phyloP scores from a whole-genome alignment of 345 rosid genomes.

The Melaleuca quinquenervia region DNA sequence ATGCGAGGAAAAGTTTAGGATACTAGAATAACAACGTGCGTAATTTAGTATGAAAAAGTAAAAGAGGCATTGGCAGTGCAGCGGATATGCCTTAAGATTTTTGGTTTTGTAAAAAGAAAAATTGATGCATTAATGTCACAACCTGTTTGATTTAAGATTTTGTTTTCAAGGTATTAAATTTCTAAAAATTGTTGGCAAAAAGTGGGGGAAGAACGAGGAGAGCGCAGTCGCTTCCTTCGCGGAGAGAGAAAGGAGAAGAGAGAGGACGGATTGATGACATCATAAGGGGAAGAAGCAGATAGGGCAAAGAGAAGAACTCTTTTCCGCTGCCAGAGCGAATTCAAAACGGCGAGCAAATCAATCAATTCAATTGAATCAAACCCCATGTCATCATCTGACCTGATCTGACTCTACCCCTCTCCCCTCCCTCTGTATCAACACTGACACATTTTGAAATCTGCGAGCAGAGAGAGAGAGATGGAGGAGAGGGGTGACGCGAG shows the following conservation, averaged over 20 bases:
- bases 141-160: background rate
- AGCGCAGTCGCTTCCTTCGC: background rate
- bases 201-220: background rate
- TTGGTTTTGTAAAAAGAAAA: background rate
- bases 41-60: background rate
- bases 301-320: background rate
- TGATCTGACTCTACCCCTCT: background rate
- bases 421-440: background rate
- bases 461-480: background rate
- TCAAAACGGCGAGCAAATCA: background rate
- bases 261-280: background rate
- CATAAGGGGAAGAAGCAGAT: background rate
- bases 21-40: accelerated
- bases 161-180: background rate
- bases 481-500: background rate
- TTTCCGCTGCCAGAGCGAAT: background rate
- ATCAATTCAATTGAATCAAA: background rate
- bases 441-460: too few relatives aligned
- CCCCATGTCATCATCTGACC: background rate
- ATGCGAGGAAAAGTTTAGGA: too few relatives aligned
- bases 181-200: background rate
- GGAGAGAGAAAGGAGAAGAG: background rate
- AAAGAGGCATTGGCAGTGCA: background rate
- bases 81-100: background rate
- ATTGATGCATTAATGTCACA: background rate